Evolutionary conservation across 768 basidiomycete species (phyloP).

Genomic region (Mycena sanguinolenta): DNA sequence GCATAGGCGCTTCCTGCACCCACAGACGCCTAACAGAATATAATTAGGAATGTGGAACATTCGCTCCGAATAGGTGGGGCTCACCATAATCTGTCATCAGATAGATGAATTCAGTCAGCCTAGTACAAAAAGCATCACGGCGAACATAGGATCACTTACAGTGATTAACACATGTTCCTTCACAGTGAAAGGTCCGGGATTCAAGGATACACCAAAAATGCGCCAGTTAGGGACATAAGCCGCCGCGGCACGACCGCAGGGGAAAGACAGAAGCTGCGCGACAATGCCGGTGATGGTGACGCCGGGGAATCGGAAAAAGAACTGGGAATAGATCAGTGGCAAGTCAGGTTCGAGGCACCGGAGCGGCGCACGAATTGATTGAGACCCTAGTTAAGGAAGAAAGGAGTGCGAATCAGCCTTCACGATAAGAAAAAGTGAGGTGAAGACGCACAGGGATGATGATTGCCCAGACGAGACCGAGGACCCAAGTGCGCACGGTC

Average conservation of each 20-base stretch:
- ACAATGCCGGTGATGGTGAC: conserved; percentile 62
- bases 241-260: conserved; percentile 73
- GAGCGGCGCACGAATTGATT: conserved; percentile 53
- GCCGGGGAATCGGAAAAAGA: conserved; percentile 50
- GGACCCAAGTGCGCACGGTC: conserved; percentile 65
- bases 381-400: conserved; percentile 51
- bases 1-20: conserved; percentile 39
- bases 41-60: not conserved
- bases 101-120: not conserved
- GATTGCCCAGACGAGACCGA: conserved; percentile 67
- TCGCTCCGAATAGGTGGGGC: not conserved
- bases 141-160: conserved; percentile 42
- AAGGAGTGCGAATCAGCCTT: not conserved
- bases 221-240: conserved; percentile 64
- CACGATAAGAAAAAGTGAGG: not conserved
- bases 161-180: conserved; percentile 72
- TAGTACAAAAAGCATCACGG: not conserved
- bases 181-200: conserved; percentile 80
- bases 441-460: conserved; percentile 59
- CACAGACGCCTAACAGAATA: conserved; percentile 37
- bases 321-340: not conserved
- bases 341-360: too few species aligned
- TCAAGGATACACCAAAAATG: conserved; percentile 65
- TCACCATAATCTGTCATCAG: conserved; percentile 29
- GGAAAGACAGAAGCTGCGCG: conserved; percentile 78